Evolutionary conservation across 805 yeast genomes (phyloP), one percentile per base, ranked within the genome.

Genomic region (Starmerella davenportii): DNA sequence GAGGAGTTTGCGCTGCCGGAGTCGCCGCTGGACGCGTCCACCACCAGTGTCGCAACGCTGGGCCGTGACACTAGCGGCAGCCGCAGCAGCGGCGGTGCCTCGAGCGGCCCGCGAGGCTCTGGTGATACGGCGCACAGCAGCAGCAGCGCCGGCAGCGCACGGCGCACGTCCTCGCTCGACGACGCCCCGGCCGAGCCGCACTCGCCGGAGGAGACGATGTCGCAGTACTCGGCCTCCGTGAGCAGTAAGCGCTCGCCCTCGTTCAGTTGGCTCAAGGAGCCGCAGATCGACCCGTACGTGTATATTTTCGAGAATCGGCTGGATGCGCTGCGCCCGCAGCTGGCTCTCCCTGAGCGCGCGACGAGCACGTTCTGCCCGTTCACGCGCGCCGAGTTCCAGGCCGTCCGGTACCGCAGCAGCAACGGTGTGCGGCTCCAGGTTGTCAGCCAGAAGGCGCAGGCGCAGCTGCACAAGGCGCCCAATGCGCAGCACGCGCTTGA

Each of bases 211-310:
- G 25, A 23, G 11, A 23, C 25, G 25, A 23, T 35, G 23, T 3
- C 29, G 4, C 40, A 43, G 20, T 44, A 43, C 25, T 16, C 41
- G 21, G 28, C 18, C 19, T 42, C 45, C 20, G 13, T 44, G 7
- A 15, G 37, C 13, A 39, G 43, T 18, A 23, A 31, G 7, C 36
- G 44, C 16, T 44, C 47, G 20, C 36, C 45, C 2, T 44, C 47
- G 17, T 37, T 44, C 36, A 39, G 39, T 4, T 44, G 47, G 47
- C 1, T 36, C 27, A 37, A 43, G 11, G 47, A 44, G 21, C 34
- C 28, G 8, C 43, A 36, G 11, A 15, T 28, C 7, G 65, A 62
- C 35, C 65, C 64, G 5, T 62, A 62, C 35, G 42, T 56, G 14
- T 46, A 53, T 29, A 50, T 61, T 29, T 46, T 61, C 16, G 61